Percentiles rank a stretch among this genome's conserved stretches.
These are phyloP conservation scores for Boletus barrowsii DNA, from an alignment of 768 basidiomycete genomes.

Conservation along the genomic window DNA sequence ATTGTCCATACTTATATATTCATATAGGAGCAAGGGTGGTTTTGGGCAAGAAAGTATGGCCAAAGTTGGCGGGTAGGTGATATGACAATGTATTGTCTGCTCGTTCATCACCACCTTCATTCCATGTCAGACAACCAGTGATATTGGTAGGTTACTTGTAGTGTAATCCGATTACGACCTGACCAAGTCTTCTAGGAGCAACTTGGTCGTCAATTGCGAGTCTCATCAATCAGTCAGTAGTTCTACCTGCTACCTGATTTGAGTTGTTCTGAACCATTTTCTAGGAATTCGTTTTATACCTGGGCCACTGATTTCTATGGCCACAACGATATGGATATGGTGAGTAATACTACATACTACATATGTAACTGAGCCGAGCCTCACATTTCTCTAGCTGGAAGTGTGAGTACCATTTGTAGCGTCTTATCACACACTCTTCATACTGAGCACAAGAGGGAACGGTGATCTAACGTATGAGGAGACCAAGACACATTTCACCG, in stretches of 20 bases:
- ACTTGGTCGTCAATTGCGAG: constrained; percentile 48
- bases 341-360: constrained; percentile 22
- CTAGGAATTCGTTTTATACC: constrained; percentile 64
- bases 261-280: neutral
- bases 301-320: constrained; percentile 66
- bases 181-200: constrained; percentile 31
- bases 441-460: constrained; percentile 47
- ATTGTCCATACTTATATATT: neutral
- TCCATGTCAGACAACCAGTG: constrained; percentile 44
- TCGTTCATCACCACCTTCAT: constrained; percentile 1
- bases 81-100: neutral
- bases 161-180: neutral
- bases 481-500: constrained; percentile 67
- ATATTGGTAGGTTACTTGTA: constrained; percentile 38
- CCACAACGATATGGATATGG: constrained; percentile 68
- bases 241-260: neutral
- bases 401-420: constrained; percentile 35
- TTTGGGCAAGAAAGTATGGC: constrained; percentile 57
- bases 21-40: constrained; percentile 56
- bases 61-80: constrained; percentile 62
- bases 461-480: constrained; percentile 61
- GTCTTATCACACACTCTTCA: neutral
- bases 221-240: constrained; percentile 53
- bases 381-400: constrained; percentile 43
- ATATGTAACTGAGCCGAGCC: constrained; percentile 1